Evolutionary conservation across 305 asterid genomes (phyloP).

Genomic region (Nicotiana rustica): DNA sequence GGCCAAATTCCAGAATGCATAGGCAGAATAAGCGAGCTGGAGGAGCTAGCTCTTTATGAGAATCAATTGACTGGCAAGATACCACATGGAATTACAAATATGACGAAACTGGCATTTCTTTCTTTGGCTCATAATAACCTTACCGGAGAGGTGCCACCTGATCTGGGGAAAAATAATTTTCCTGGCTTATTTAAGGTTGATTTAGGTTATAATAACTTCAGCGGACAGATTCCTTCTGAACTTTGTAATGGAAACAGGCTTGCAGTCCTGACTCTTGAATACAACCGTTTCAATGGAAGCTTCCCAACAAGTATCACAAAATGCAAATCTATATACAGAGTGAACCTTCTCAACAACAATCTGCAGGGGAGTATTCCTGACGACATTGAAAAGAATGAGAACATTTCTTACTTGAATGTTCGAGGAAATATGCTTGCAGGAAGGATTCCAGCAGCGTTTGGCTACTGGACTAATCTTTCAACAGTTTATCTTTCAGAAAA

Average conservation of each 20-base stretch:
- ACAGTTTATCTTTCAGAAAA: slow-evolving; percentile 52
- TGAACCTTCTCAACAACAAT: slow-evolving; percentile 46
- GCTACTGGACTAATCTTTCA: slow-evolving; percentile 58
- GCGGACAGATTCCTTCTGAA: slow-evolving; percentile 49
- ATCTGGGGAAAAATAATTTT: slow-evolving; percentile 48
- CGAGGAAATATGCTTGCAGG: slow-evolving; percentile 48
- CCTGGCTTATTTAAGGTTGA: slow-evolving; percentile 51
- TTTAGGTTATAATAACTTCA: slow-evolving; percentile 51
- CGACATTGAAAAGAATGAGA: slow-evolving; percentile 44
- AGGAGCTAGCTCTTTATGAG: slow-evolving; percentile 41
- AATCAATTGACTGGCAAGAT: slow-evolving; percentile 52
- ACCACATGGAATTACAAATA: slow-evolving; percentile 47
- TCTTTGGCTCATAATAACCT: slow-evolving; percentile 52
- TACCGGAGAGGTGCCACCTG: slow-evolving; percentile 51
- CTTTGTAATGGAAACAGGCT: slow-evolving; percentile 50
- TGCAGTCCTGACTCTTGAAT: slow-evolving; percentile 45
- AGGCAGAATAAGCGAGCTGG: slow-evolving; percentile 47
- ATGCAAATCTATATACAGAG: slow-evolving; percentile 50
- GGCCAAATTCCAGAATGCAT: slow-evolving; percentile 55
- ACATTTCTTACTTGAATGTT: slow-evolving; percentile 48
- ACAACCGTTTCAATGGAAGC: slow-evolving; percentile 49
- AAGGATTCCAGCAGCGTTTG: slow-evolving; percentile 47
- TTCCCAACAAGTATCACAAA: slow-evolving; percentile 48
- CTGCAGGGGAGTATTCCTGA: slow-evolving; percentile 51
- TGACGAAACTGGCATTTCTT: slow-evolving; percentile 46